Evolutionary conservation across 1,284 basidiomycete genomes (phyloP), one percentile per base, ranked within the genome.

Genomic region (Ceratobasidium sp.): DNA sequence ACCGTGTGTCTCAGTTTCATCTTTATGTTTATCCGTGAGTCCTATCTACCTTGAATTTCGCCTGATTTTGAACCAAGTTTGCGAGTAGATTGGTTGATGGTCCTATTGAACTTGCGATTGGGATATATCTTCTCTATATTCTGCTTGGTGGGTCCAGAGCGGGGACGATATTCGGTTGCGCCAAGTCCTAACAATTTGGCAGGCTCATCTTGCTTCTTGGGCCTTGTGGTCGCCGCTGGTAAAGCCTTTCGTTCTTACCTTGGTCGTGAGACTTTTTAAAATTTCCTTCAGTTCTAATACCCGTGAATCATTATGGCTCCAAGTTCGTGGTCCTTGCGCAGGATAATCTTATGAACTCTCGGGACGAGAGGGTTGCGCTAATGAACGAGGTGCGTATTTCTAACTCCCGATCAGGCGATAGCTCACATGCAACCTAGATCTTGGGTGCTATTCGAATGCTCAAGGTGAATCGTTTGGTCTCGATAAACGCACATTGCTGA

Each of bases 401-500:
- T 38, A 38, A 8, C 38, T 38, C 38, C 8, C 38, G 38, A 38
- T 38, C 8, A 38, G 38, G 4, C 8, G 38, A 38, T 38, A 38
- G 38, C 38, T 64, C 57, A 38, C 38, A 38, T 38, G 38, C 38
- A 3, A 38, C 38, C 8, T 38, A 92, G 90, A 90, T 96, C 75
- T 86, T 98, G 7, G 94, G 94, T 67, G 94, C 90, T 3, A 96
- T 98, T 79, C 89, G 95, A n/a, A 97, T 97, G 94, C 89, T 97
- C 81, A 97, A 98, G 88, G 90, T 91, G 75, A 38, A 8, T 38
- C 8, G 54, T 78, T 80, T 18, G 18, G 10, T 8, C 30, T 33
- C 30, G 38, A 38, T 38, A 6, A 8, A 16, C 12, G 8, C 46
- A 23, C 57, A 8, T 69, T 38, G 20, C 30, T 68, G 41, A 60